These are phyloP conservation scores for Ramalina peruviana DNA, from an alignment of 495 filamentous ascomycete genomes.

Conservation along the genomic window DNA sequence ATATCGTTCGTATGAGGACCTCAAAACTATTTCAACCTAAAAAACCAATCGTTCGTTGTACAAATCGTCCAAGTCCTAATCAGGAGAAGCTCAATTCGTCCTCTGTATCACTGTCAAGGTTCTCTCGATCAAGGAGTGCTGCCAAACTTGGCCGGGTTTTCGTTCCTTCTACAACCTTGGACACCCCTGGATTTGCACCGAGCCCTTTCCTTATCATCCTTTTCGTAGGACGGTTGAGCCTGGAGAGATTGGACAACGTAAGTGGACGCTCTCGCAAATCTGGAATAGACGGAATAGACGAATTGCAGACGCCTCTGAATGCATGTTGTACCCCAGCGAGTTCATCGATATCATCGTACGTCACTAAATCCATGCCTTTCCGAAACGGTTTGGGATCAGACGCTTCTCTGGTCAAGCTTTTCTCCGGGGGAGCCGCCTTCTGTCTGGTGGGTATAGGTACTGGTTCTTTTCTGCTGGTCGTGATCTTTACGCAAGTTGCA, in stretches of 20 bases:
- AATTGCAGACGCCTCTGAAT: background rate
- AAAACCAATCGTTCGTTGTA: background rate
- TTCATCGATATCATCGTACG: too few relatives aligned
- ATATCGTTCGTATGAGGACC: background rate
- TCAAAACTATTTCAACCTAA: background rate
- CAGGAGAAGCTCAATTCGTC: constrained; percentile 8
- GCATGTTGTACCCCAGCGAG: background rate
- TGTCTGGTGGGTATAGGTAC: too few relatives aligned
- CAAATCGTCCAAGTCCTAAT: background rate
- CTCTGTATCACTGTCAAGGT: background rate
- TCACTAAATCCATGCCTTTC: too few relatives aligned
- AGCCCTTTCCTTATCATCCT: background rate
- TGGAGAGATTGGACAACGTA: too few relatives aligned
- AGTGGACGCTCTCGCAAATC: too few relatives aligned
- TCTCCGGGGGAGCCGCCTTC: too few relatives aligned
- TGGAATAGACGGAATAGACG: too few relatives aligned
- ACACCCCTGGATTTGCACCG: background rate
- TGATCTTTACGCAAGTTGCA: too few relatives aligned
- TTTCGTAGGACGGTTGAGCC: background rate
- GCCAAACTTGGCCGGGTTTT: background rate
- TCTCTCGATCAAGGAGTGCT: background rate
- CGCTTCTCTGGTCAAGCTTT: too few relatives aligned
- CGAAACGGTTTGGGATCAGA: too few relatives aligned
- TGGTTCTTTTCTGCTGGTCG: too few relatives aligned
- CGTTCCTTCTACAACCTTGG: background rate